Evolutionary conservation across 441 rosid species (phyloP), one percentile per base, ranked within the genome.

Genomic region (Adansonia grandidieri): DNA sequence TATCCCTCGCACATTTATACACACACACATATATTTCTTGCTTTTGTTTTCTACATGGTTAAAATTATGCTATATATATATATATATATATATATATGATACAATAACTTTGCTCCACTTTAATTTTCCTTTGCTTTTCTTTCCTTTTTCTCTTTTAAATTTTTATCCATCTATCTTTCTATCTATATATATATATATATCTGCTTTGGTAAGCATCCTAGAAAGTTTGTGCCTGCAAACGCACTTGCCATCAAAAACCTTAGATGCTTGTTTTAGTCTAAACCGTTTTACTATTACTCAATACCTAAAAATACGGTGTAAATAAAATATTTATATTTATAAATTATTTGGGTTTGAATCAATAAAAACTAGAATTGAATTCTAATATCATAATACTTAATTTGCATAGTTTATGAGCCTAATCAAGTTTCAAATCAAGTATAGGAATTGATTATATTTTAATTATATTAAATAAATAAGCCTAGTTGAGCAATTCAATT

Each of bases 171-270:
- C 28, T 0, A 24, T 24, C 28, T 24, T 0, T 24, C 28, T 24
- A 24, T 24, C 28, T 24, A 24, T 24, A 24, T 24, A 24, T 24
- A 24, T 24, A 24, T 19, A 64, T 54, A 24, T 11, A 19, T 74
- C 76, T 58, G 51, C 53, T 78, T 77, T 72, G 15, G 2, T 17
- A 45, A 83, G 80, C 45, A 82, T 80, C 80, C 79, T 60, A 80
- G 45, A 75, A 82, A 73, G 85, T 42, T 37, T 13, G 19, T 11
- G 60, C 69, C 77, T 54, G 14, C n/a, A 54, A 24, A 24, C 19
- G 63, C 63, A 20, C 32, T 19, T 58, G 5, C 60, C 28, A 58
- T 19, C 13, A 15, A 80, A 69, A 28, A 32, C 48, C 73, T 71
- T 51, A 37, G 74, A 67, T 79, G 81, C 82, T 20, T 50, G 7